Evolutionary conservation across 768 basidiomycete species (phyloP).

Genomic region (Termitomyces sp.): DNA sequence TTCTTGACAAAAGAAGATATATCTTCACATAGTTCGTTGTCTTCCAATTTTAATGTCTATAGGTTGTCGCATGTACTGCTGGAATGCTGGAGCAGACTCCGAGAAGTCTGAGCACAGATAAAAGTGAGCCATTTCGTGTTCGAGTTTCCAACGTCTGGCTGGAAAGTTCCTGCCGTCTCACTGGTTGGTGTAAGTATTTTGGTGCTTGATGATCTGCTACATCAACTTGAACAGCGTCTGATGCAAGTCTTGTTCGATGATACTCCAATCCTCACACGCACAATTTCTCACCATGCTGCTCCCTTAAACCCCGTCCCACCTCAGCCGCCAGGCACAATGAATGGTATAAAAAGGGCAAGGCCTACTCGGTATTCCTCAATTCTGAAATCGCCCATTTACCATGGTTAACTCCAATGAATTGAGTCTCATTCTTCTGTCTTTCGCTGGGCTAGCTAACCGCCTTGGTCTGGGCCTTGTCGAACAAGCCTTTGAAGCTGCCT

Average conservation of each 20-base stretch:
- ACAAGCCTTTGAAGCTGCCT: not conserved
- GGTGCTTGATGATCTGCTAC: too few relatives aligned
- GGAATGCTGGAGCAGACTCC: not conserved
- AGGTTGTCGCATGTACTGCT: not conserved
- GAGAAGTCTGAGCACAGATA: not conserved
- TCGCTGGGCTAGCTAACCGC: slow-evolving; percentile 8
- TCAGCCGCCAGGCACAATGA: not conserved
- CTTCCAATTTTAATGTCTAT: not conserved
- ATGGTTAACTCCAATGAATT: slow-evolving; percentile 6
- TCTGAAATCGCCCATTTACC: not conserved
- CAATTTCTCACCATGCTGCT: not conserved
- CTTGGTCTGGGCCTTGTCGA: not conserved
- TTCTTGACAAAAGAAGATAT: not conserved
- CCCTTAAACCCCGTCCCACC: not conserved
- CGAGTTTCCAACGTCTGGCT: not conserved
- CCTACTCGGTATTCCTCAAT: not conserved
- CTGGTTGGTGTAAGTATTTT: not conserved
- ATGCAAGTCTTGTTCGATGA: not conserved
- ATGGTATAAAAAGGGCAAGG: not conserved
- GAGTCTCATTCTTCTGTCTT: slow-evolving; percentile 7
- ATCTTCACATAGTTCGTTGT: not conserved
- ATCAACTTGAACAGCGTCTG: not conserved
- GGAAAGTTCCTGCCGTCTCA: not conserved
- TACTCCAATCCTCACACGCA: not conserved
- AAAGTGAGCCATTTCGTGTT: not conserved